Percentiles rank a stretch among this genome's conserved stretches.
Conservation (phyloP, 495 filamentous ascomycete genomes). For the Lindgomyces ingoldianus region DNA sequence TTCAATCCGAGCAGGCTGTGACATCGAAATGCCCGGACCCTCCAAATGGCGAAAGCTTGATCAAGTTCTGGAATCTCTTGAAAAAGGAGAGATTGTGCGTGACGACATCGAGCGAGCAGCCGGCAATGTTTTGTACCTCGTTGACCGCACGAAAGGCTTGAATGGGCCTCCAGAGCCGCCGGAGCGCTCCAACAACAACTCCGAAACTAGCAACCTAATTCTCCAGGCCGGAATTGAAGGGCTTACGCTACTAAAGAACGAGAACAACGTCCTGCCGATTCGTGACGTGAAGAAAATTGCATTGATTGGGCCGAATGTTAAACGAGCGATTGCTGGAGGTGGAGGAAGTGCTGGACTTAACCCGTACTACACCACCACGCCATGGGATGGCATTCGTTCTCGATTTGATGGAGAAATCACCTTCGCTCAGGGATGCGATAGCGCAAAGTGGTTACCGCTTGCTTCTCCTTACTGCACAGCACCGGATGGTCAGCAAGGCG, state of each 20-base stretch:
- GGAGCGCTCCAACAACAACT: conserved; percentile 32
- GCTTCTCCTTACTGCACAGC: conserved; percentile 60
- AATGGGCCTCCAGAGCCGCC: conserved; percentile 28
- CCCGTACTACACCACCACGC: conserved; percentile 75
- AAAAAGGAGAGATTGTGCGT: conserved; percentile 32
- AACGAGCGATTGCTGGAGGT: conserved; percentile 73
- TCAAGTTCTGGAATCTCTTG: conserved; percentile 32
- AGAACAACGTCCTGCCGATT: conserved; percentile 38
- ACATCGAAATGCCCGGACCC: conserved; percentile 40
- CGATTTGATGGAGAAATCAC: conserved; percentile 50
- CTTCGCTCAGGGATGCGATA: conserved; percentile 62
- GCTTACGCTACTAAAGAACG: conserved; percentile 45
- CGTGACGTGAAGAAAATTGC: conserved; percentile 56
- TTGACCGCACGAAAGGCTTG: conserved; percentile 38
- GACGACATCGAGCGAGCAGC: conserved; percentile 43
- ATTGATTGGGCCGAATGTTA: conserved; percentile 80
- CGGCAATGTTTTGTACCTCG: conserved; percentile 36
- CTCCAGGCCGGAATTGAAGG: conserved; percentile 38
- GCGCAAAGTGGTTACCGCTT: conserved; percentile 65
- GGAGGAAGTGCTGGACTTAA: conserved; percentile 79
- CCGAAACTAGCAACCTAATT: conserved; percentile 35
- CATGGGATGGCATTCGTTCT: conserved; percentile 64
- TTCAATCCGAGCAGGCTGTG: conserved; percentile 35
- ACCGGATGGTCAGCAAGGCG: conserved; percentile 57
- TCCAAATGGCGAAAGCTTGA: conserved; percentile 31